These are phyloP conservation scores for Ciborinia camelliae DNA, from an alignment of 2,329 filamentous ascomycete genomes.

Conservation along the genomic window DNA sequence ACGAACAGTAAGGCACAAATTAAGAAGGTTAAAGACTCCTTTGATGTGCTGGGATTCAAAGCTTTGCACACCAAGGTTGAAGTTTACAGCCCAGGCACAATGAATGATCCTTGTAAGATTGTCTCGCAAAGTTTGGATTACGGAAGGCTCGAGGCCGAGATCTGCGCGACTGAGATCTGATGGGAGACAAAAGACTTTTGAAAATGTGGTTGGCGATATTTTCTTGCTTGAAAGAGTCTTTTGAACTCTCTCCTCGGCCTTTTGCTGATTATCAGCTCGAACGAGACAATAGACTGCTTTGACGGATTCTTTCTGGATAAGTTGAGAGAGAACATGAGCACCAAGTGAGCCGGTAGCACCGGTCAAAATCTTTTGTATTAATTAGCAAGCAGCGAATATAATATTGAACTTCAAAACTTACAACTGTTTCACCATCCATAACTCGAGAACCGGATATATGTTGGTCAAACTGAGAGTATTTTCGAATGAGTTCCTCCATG, in stretches of 20 bases:
- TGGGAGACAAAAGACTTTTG: conserved; percentile 41
- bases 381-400: conserved; percentile 2
- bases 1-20: conserved; percentile 36
- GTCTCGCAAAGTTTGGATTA: conserved; percentile 34
- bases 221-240: conserved; percentile 9
- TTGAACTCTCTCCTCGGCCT: conserved; percentile 16
- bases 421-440: conserved; percentile 24
- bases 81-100: conserved; percentile 55
- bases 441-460: conserved; percentile 25
- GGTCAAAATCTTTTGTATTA: conserved; percentile 47
- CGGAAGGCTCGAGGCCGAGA: conserved; percentile 40
- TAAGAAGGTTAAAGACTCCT: conserved; percentile 45
- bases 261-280: conserved; percentile 35
- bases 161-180: conserved; percentile 41
- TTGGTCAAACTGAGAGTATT: conserved; percentile 41
- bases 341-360: conserved; percentile 65
- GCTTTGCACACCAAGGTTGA: conserved; percentile 50
- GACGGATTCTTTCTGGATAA: conserved; percentile 40
- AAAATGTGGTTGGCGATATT: conserved; percentile 24
- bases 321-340: conserved; percentile 55
- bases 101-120: conserved; percentile 47
- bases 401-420: conserved; percentile 8
- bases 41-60: conserved; percentile 47
- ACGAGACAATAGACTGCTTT: conserved; percentile 47
- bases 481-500: conserved; percentile 46